Conservation (phyloP, 2,329 filamentous ascomycete genomes). For the Beauveria bassiana region DNA sequence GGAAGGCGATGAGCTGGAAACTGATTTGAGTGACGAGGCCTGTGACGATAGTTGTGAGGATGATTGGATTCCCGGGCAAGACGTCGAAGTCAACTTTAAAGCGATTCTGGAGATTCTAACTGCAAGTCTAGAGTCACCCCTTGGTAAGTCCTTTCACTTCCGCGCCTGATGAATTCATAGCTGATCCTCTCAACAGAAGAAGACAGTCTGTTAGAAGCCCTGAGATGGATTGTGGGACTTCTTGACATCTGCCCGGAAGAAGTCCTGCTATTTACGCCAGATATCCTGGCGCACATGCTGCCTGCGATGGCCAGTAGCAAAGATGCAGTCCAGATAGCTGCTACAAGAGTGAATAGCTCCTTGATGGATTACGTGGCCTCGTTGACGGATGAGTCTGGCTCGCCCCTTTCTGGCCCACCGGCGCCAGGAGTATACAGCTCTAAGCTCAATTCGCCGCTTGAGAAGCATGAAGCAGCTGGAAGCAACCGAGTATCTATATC, state of each 20-base stretch:
- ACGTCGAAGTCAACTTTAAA: conserved; percentile 88
- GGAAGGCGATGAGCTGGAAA: conserved; percentile 52
- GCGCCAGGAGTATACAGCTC: conserved; percentile 27
- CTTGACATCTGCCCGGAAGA: conserved; percentile 97
- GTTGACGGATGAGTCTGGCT: conserved; percentile 60
- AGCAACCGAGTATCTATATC: conserved; percentile 46
- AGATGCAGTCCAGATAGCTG: conserved; percentile 81
- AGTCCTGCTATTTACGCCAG: conserved; percentile 88
- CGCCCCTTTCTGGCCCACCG: conserved; percentile 20
- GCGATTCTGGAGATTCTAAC: conserved; percentile 89
- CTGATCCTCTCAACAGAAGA: conserved; percentile 52
- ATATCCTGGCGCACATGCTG: conserved; percentile 82
- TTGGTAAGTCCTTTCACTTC: conserved; percentile 44
- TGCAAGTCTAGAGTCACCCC: conserved; percentile 74
- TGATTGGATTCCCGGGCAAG: conserved; percentile 95
- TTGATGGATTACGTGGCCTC: conserved; percentile 93
- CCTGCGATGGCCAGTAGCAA: conserved; percentile 90
- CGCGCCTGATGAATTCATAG: neutral
- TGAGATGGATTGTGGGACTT: conserved; percentile 94
- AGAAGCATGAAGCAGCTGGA: conserved; percentile 37
- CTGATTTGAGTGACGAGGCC: conserved; percentile 49
- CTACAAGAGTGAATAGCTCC: conserved; percentile 80
- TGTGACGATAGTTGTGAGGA: conserved; percentile 64
- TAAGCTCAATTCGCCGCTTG: conserved; percentile 35
- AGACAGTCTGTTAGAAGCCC: conserved; percentile 80